Percentiles rank a stretch among this genome's conserved stretches.
Evolutionary conservation across 208 protist genomes (phyloP).

Genomic region (Strigomonas culicis): DNA sequence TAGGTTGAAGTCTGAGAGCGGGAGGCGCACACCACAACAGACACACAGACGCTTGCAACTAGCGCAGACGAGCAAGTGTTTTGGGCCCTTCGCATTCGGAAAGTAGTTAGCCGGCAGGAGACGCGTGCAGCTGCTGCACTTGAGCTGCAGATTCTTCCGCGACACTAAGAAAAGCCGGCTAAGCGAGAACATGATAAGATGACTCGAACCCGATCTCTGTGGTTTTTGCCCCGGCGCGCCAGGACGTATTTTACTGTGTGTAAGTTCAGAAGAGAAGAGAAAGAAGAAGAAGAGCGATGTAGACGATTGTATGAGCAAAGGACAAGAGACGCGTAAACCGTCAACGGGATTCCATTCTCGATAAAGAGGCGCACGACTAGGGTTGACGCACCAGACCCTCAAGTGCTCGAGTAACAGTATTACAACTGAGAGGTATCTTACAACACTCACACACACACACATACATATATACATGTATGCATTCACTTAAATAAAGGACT

Average conservation of each 20-base stretch:
- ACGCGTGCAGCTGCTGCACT: slow-evolving; percentile 53
- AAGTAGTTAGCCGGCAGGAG: slow-evolving; percentile 76
- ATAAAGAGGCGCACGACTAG: too few relatives aligned
- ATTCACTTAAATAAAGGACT: background rate
- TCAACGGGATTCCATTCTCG: too few relatives aligned
- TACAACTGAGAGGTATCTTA: too few relatives aligned
- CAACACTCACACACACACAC: background rate
- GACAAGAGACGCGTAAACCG: background rate
- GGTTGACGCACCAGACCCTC: too few relatives aligned
- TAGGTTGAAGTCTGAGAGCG: slow-evolving; percentile 41
- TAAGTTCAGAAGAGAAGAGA: background rate
- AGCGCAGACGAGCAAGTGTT: slow-evolving; percentile 58
- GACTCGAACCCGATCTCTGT: background rate
- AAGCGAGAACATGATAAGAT: slow-evolving; percentile 17
- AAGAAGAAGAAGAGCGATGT: background rate
- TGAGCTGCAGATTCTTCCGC: slow-evolving; percentile 63
- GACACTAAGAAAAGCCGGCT: slow-evolving; percentile 26
- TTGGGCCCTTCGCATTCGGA: slow-evolving; percentile 33
- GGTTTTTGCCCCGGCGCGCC: background rate
- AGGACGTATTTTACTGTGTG: too few relatives aligned
- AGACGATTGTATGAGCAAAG: background rate
- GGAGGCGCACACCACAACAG: slow-evolving; percentile 56
- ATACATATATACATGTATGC: background rate
- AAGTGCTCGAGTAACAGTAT: too few relatives aligned
- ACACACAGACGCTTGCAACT: slow-evolving; percentile 76